Evolutionary conservation across 768 basidiomycete species (phyloP), one percentile per base, ranked within the genome.

Genomic region (Mrakia blollopis): DNA sequence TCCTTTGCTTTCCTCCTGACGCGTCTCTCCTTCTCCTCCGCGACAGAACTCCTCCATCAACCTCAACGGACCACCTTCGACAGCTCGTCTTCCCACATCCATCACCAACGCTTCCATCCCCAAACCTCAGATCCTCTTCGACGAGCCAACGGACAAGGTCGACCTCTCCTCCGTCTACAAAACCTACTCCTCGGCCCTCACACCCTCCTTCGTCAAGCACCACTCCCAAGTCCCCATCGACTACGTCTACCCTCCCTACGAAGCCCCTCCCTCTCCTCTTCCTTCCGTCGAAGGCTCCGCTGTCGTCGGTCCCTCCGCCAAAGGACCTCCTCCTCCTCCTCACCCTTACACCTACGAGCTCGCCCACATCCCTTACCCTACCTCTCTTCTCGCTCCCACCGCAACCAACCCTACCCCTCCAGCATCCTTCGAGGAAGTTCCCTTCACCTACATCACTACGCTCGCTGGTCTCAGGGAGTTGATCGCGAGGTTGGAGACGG

Each of bases 261-360:
- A 68, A 25, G 44, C 72, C 10, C 50, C 73, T 7, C 47, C 44
- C 11, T 63, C 57, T 62, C 60, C 47, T 63, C 32, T 57, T 37
- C 28, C 78, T 8, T 10, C 23, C 37, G n/a, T 57, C 28, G 32
- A 23, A 25, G 54, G 65, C 1, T 25, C 67, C n/a, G 6, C 50
- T 71, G 30, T 54, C 75, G 16, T 50, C 47, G 47, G 16, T 50
- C 32, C 69, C 35, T 28, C 39, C 25, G 28, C 30, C 30, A 67
- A n/a, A n/a, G 47, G 44, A 37, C 50, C 69, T 35, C 47, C 44
- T 30, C 37, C 23, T 25, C 28, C 80, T 71, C 81, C 81, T 41
- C 82, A 96, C 83, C 94, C 94, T 0, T 98, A 98, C 83, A 89
- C 87, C 72, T 90, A 92, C 81, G 95, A 96, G 83, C 91, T 94